phyloP scores from a whole-genome alignment of 148 eudicot genomes.

The Heliosperma pusillum region DNA sequence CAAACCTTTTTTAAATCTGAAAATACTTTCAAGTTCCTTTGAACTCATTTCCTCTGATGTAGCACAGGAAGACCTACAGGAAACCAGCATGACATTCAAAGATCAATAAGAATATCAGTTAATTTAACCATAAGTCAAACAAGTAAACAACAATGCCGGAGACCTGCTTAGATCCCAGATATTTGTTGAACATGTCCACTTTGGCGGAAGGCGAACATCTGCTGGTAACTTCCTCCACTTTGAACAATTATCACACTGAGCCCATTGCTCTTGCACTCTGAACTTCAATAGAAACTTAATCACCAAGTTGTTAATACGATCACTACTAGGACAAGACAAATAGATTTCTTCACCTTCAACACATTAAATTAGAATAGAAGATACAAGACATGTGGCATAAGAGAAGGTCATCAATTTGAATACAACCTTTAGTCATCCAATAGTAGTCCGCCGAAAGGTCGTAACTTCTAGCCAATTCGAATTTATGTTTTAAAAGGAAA shows the following conservation, averaged over 20 bases:
- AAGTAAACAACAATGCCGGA: background rate
- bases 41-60: slow-evolving; percentile 57
- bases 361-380: background rate
- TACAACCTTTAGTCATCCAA: no score
- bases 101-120: slow-evolving; percentile 5
- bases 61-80: slow-evolving; percentile 67
- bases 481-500: background rate
- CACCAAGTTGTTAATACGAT: background rate
- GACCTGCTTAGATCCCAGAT: slow-evolving; percentile 80
- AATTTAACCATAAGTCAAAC: background rate
- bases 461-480: no score
- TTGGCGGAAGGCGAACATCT: slow-evolving; percentile 71
- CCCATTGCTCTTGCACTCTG: slow-evolving; percentile 89
- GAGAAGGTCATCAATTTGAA: background rate
- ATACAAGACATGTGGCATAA: background rate
- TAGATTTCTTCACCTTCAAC: background rate
- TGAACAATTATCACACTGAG: slow-evolving; percentile 80
- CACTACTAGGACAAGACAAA: background rate
- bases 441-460: no score
- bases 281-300: slow-evolving; percentile 13
- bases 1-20: slow-evolving; percentile 53
- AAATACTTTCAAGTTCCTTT: slow-evolving; percentile 48
- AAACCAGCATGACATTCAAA: slow-evolving; percentile 2
- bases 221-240: slow-evolving; percentile 85
- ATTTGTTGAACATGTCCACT: slow-evolving; percentile 80